Percentiles rank a stretch among this genome's conserved stretches.
Evolutionary conservation across 495 filamentous ascomycete species (phyloP).

Genomic region (Tuber brumale): DNA sequence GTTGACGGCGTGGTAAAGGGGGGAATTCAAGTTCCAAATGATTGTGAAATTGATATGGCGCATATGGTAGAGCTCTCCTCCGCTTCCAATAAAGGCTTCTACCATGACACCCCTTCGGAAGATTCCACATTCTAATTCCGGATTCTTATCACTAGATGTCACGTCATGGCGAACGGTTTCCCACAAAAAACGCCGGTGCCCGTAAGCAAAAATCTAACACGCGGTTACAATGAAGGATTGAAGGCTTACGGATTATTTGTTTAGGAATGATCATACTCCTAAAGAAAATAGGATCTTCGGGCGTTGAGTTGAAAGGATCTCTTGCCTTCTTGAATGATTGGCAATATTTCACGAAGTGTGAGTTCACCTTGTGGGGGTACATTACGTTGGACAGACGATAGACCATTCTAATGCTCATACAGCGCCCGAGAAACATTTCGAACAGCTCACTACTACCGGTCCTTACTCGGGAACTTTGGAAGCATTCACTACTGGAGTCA

Average conservation of each 20-base stretch:
- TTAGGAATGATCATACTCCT: slow-evolving; percentile 51
- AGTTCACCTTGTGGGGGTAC: not conserved
- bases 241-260: slow-evolving; percentile 4
- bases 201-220: slow-evolving; percentile 44
- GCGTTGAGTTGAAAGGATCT: slow-evolving; percentile 47
- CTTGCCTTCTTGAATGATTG: slow-evolving; percentile 54
- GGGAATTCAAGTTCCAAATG: slow-evolving; percentile 47
- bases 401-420: slow-evolving; percentile 22
- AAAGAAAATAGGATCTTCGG: slow-evolving; percentile 46
- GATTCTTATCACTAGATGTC: slow-evolving; percentile 48
- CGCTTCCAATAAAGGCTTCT: not conserved
- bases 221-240: not conserved
- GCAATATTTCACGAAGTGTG: slow-evolving; percentile 51
- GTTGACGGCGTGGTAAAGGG: slow-evolving; percentile 44
- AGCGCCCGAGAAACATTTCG: slow-evolving; percentile 44
- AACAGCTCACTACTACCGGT: slow-evolving; percentile 54
- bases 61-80: slow-evolving; percentile 50
- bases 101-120: not conserved
- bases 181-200: slow-evolving; percentile 49
- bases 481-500: slow-evolving; percentile 54
- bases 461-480: slow-evolving; percentile 53
- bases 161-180: slow-evolving; percentile 56
- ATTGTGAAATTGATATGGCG: slow-evolving; percentile 52
- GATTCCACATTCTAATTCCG: not conserved
- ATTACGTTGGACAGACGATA: not conserved